Base-by-base conservation (phyloP, 1,139 yeast species). In the Hansenula sp. region DNA sequence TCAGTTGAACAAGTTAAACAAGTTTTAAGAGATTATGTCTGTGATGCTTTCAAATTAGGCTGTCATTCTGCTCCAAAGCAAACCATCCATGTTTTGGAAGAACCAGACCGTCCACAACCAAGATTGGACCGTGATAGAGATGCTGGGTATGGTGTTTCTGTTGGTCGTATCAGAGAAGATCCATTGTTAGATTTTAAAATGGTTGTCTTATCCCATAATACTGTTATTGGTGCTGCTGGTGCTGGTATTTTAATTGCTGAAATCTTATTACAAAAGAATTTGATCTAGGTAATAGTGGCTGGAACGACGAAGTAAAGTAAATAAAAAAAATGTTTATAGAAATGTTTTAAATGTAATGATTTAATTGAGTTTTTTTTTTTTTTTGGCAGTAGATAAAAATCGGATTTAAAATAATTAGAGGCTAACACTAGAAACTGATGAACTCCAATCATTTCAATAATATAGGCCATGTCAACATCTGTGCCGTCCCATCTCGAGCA, bases 161-260 rank as follows among this genome's bases (percentile, higher is more conserved):
- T 94, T 43, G 99, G 99, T 45, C 81, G 99, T 69, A 71, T 93
- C 46, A 84, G 99, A 72, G 87, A 81, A 55, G 99, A 93, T 63
- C 89, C 96, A 16, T 89, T 93, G 12, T 76, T 93, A 58, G 99
- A 94, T 66, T 81, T 80, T 72, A 94, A 93, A 72, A 93, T 93
- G 91, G 96, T 93, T 47, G 94, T 90, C 28, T 74, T 93, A 55
- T 90, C 97, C 24, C 99, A 93, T 69, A 93, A 93, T 74, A 93
- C 99, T 46, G 79, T 93, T 58, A 87, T 93, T 55, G 99, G 99
- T 61, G 99, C 99, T 59, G 99, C 99, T 28, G 99, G 99, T 61
- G 87, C 98, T n/a, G 99, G 99, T 66, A 76, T 93, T 50, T 80
- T 93, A 66, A 93, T 94, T 66, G 99, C 96, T 41, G 99, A 93